Percentiles rank a stretch among this genome's conserved stretches.
These are phyloP conservation scores for Picochlorum sp. DNA, from an alignment of 139 green algal species.

Conservation along the genomic window DNA sequence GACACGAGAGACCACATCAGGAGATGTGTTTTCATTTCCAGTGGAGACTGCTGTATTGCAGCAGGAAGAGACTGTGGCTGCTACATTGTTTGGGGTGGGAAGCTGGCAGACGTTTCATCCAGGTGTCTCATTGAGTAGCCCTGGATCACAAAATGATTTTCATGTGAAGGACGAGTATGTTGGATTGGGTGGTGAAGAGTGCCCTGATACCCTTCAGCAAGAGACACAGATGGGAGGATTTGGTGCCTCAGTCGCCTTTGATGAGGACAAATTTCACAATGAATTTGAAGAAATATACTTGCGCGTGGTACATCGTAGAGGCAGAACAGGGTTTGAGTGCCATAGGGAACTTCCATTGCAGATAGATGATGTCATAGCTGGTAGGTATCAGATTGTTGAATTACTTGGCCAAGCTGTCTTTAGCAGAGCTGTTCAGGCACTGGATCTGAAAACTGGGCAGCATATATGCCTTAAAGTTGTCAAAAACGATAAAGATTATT, in stretches of 20 bases:
- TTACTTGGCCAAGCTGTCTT: conserved; percentile 88
- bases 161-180: no score
- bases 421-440: conserved; percentile 84
- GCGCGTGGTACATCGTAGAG: conserved; percentile 49
- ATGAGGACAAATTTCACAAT: conserved; percentile 36
- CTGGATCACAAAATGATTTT: no score
- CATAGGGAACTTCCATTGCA: conserved; percentile 79
- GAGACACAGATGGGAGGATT: neutral
- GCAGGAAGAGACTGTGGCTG: neutral
- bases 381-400: conserved; percentile 86
- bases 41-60: neutral
- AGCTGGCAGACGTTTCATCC: neutral
- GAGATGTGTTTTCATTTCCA: conserved; percentile 3
- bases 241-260: conserved; percentile 26
- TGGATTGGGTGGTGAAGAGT: no score
- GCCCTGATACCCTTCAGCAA: no score
- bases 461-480: conserved; percentile 97
- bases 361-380: conserved; percentile 79
- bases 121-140: neutral
- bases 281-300: conserved; percentile 74
- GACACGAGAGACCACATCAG: neutral
- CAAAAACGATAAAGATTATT: conserved; percentile 98
- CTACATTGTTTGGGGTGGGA: conserved; percentile 2
- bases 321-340: conserved; percentile 86
- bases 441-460: conserved; percentile 75